These are phyloP conservation scores for Fusarium decemcellulare DNA, from an alignment of 2,329 filamentous ascomycete species.

Conservation along the genomic window DNA sequence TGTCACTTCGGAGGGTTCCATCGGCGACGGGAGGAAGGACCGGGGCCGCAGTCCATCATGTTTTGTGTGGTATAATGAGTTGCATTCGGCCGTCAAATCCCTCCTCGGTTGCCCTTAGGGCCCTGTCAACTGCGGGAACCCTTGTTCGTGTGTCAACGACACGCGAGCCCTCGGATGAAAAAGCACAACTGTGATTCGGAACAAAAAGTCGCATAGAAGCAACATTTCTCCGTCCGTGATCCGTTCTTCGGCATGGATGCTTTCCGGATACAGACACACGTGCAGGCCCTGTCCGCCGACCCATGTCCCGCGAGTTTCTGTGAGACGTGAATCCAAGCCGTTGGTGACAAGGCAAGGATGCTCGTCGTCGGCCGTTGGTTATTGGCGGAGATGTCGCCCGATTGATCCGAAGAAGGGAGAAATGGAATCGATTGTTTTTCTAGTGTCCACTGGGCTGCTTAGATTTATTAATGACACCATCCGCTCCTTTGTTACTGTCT, in stretches of 20 bases:
- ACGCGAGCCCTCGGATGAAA: slow-evolving; percentile 16
- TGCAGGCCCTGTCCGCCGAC: slow-evolving; percentile 31
- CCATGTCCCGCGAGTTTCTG: slow-evolving; percentile 32
- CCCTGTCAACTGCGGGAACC: slow-evolving; percentile 11
- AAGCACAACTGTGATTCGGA: slow-evolving; percentile 30
- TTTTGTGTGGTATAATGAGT: slow-evolving; percentile 18
- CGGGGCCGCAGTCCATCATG: slow-evolving; percentile 9
- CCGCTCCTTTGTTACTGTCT: too few relatives aligned
- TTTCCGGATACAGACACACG: slow-evolving; percentile 36
- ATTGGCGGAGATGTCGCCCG: slow-evolving; percentile 19
- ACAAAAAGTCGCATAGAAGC: slow-evolving; percentile 11
- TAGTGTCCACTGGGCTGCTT: too few relatives aligned
- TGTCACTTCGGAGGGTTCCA: slow-evolving; percentile 9
- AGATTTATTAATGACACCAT: too few relatives aligned
- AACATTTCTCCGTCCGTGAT: slow-evolving; percentile 22
- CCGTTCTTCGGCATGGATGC: slow-evolving; percentile 15
- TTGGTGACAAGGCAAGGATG: slow-evolving; percentile 9
- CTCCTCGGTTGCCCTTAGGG: slow-evolving; percentile 21
- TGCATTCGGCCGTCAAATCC: slow-evolving; percentile 10
- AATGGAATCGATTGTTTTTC: too few relatives aligned
- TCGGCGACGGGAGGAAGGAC: slow-evolving; percentile 24
- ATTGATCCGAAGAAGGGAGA: neutral
- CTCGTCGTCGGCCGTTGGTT: slow-evolving; percentile 4
- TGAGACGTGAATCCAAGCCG: slow-evolving; percentile 12
- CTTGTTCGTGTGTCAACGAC: slow-evolving; percentile 23